Percentiles rank a stretch among this genome's conserved stretches.
Evolutionary conservation across 768 basidiomycete genomes (phyloP).

Genomic region (Lactifluus volemus): DNA sequence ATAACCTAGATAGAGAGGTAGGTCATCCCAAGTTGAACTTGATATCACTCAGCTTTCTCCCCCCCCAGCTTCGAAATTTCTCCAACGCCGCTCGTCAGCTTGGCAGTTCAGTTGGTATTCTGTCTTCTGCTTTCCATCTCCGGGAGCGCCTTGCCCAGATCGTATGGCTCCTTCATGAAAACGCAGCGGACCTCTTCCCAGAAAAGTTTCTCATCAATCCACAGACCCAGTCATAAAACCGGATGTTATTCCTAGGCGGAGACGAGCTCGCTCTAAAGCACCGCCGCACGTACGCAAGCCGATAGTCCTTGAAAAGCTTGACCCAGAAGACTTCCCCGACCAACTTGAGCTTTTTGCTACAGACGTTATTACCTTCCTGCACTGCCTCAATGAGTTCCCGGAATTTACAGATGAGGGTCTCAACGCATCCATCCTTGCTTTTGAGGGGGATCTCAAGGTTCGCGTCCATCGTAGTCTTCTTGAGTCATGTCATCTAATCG

Average conservation of each 20-base stretch:
- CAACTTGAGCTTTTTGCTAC: conserved; percentile 53
- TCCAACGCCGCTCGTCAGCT: conserved; percentile 69
- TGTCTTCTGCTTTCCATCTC: conserved; percentile 64
- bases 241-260: conserved; percentile 27
- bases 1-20: conserved; percentile 59
- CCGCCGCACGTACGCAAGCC: conserved; percentile 45
- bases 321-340: conserved; percentile 56
- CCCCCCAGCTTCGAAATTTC: conserved; percentile 59
- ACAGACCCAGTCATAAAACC: conserved; percentile 33
- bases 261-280: conserved; percentile 27
- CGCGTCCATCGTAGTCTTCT: conserved; percentile 16
- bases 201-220: conserved; percentile 43
- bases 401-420: conserved; percentile 69
- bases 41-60: neutral
- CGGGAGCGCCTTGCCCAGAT: conserved; percentile 62
- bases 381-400: conserved; percentile 69
- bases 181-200: conserved; percentile 72
- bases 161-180: conserved; percentile 63
- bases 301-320: conserved; percentile 45
- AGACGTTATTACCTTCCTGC: conserved; percentile 60
- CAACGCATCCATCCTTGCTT: conserved; percentile 56
- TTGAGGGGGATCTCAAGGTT: conserved; percentile 64
- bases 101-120: conserved; percentile 68
- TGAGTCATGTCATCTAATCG: neutral
- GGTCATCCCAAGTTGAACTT: neutral